Conservation (phyloP, 768 basidiomycete genomes). For the Tremella fuciformis region DNA sequence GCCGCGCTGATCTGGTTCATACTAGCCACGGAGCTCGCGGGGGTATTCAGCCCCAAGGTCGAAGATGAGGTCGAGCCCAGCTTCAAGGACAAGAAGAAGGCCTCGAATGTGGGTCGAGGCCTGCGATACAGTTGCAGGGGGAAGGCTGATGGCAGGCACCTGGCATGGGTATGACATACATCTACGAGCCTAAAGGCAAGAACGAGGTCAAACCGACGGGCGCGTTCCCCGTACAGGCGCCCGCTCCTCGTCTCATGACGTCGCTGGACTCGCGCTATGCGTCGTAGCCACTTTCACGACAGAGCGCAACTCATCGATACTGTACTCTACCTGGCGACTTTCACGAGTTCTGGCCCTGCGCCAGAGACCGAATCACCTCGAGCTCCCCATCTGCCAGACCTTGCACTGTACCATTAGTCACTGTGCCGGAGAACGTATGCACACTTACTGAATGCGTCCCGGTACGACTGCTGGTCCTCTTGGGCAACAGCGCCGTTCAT, state of each 20-base stretch:
- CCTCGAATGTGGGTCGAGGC: conserved; percentile 30
- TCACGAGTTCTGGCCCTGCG: too few relatives aligned
- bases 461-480: conserved; percentile 52
- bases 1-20: conserved; percentile 38
- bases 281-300: conserved; percentile 19
- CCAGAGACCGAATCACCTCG: conserved; percentile 1
- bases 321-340: too few relatives aligned
- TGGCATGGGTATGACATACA: conserved; percentile 46
- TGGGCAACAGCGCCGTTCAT: conserved; percentile 52
- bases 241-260: conserved; percentile 38
- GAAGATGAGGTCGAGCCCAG: conserved; percentile 18
- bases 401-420: conserved; percentile 2
- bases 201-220: conserved; percentile 24
- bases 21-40: conserved; percentile 32
- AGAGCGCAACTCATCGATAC: too few relatives aligned
- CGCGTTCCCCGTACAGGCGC: conserved; percentile 36
- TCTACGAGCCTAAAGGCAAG: conserved; percentile 30
- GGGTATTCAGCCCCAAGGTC: conserved; percentile 23
- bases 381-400: conserved; percentile 10
- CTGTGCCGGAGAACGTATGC: not conserved
- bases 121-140: not conserved
- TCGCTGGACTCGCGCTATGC: conserved; percentile 39
- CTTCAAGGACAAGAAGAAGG: conserved; percentile 24
- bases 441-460: conserved; percentile 54
- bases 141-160: conserved; percentile 23